Conservation (phyloP, 1,284 basidiomycete genomes). For the Ceraceosorus guamensis region DNA sequence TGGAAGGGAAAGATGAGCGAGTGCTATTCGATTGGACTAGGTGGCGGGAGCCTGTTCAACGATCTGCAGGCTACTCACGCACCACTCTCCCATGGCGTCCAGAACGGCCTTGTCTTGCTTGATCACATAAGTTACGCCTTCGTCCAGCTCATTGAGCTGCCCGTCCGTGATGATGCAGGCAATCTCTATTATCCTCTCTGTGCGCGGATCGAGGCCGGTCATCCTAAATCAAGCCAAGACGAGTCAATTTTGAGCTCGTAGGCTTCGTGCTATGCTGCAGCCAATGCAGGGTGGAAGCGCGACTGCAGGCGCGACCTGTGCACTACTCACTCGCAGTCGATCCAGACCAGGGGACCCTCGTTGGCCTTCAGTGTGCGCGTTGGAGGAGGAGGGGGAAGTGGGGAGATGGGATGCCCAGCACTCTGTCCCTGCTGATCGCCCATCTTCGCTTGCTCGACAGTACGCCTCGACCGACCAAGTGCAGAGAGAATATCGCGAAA, state of each 20-base stretch:
- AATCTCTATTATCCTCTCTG: conserved; percentile 66
- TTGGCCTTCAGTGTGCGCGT: conserved; percentile 21
- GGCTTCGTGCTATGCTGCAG: neutral
- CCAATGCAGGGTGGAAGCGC: neutral
- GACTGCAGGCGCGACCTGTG: neutral
- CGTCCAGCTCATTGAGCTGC: conserved; percentile 64
- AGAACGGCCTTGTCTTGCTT: conserved; percentile 59
- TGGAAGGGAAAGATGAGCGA: no score
- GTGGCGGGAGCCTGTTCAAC: no score
- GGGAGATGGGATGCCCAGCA: neutral
- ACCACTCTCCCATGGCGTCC: conserved; percentile 51
- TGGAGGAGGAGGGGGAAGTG: conserved; percentile 32
- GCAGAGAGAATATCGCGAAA: no score
- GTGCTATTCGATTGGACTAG: no score
- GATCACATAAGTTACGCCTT: conserved; percentile 65
- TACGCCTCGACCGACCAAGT: no score
- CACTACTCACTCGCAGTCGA: conserved; percentile 63
- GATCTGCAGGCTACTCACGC: conserved; percentile 1
- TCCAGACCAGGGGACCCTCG: conserved; percentile 72
- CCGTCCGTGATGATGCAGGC: conserved; percentile 74
- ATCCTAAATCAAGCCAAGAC: conserved; percentile 51
- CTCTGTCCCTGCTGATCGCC: no score
- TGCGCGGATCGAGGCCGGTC: conserved; percentile 63
- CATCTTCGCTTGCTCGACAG: no score
- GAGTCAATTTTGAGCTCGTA: neutral